Evolutionary conservation across 805 yeast genomes (phyloP).

Genomic region (Metschnikowia similis): DNA sequence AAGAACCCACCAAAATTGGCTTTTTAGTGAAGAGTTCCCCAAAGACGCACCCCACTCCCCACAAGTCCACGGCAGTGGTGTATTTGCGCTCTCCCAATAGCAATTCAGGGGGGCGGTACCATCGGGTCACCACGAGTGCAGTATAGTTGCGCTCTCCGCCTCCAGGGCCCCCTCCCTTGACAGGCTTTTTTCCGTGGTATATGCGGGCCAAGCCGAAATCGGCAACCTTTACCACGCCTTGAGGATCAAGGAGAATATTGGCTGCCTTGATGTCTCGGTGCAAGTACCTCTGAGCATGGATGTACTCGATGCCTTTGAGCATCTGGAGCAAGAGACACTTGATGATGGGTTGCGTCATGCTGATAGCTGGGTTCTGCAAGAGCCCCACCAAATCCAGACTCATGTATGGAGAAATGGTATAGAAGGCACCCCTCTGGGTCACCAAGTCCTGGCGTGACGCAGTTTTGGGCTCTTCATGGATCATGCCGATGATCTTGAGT

Average conservation of each 20-base stretch:
- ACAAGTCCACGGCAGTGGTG: conserved; percentile 92
- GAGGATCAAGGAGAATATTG: conserved; percentile 74
- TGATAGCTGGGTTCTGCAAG: conserved; percentile 70
- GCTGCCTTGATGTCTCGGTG: conserved; percentile 97
- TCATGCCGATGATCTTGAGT: conserved; percentile 74
- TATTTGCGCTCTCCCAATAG: conserved; percentile 79
- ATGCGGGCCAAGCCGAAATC: conserved; percentile 92
- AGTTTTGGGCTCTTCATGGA: conserved; percentile 44
- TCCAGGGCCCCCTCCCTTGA: conserved; percentile 49
- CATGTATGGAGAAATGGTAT: conserved; percentile 91
- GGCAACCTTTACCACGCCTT: conserved; percentile 82
- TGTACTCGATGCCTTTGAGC: conserved; percentile 72
- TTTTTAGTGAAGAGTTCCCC: conserved; percentile 80
- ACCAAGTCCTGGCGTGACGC: conserved; percentile 30
- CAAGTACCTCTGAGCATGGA: conserved; percentile 56
- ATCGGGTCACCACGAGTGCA: conserved; percentile 82
- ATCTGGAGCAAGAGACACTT: conserved; percentile 81
- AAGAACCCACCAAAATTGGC: conserved; percentile 81
- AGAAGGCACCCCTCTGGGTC: conserved; percentile 49
- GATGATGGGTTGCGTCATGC: conserved; percentile 60
- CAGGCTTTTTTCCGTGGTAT: conserved; percentile 61
- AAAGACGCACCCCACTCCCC: conserved; percentile 97
- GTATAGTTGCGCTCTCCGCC: conserved; percentile 54
- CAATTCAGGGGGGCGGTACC: conserved; percentile 97
- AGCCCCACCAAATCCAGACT: conserved; percentile 88